These are phyloP conservation scores for Sergeia podlipaevii DNA, from an alignment of 208 protist genomes.

Conservation along the genomic window DNA sequence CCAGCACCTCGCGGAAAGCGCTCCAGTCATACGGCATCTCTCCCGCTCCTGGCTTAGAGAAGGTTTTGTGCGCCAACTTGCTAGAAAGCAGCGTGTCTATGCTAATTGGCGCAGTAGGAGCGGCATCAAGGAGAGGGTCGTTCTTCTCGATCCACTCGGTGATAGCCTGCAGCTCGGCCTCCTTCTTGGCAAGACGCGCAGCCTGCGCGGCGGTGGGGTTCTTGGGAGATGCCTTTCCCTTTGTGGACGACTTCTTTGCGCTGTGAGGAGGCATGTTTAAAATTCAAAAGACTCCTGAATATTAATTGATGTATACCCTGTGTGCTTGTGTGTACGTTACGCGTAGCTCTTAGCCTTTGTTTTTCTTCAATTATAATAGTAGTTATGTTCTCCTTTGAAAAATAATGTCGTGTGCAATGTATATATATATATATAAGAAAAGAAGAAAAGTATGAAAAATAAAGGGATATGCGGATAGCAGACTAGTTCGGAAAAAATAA, in stretches of 20 bases:
- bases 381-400: no score
- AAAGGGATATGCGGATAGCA: no score
- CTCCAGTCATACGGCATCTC: slow-evolving; percentile 65
- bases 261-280: slow-evolving; percentile 12
- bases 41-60: slow-evolving; percentile 18
- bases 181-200: slow-evolving; percentile 22
- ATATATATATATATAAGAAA: no score
- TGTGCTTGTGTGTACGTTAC: background rate
- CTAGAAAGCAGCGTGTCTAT: slow-evolving; percentile 44
- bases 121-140: slow-evolving; percentile 54
- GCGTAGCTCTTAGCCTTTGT: no score
- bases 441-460: no score
- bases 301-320: no score
- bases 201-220: slow-evolving; percentile 18
- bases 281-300: no score
- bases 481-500: no score
- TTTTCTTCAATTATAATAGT: no score
- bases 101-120: slow-evolving; percentile 23
- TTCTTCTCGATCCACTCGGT: slow-evolving; percentile 48
- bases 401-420: no score
- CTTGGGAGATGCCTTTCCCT: slow-evolving; percentile 15
- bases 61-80: slow-evolving; percentile 59
- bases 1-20: slow-evolving; percentile 51
- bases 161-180: slow-evolving; percentile 21
- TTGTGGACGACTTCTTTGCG: slow-evolving; percentile 22